Base-by-base conservation (phyloP, 352 stramenopile genomes). In the Globisporangium emineosum region DNA sequence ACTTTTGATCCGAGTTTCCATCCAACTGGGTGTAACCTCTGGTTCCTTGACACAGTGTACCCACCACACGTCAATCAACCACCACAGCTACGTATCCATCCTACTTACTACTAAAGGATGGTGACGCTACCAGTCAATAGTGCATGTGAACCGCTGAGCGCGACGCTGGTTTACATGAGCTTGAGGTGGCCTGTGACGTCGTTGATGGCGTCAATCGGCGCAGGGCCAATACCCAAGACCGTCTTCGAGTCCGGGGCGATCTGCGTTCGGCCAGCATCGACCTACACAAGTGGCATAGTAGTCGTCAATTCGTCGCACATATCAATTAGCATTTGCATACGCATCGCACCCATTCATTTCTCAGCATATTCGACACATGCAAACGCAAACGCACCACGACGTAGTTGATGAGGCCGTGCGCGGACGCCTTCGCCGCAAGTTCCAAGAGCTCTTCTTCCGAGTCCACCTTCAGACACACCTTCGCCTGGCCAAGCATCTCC, bases 201-300 rank as follows among this genome's bases (percentile, higher is more conserved):
- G 63, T 95, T 77, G 61, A 95, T 79, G 30, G 67, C 80, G 27
- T 81, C 73, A 27, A 93, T 69, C 17, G 87, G 76, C 3, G 87
- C 87, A 0, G 87, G 87, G 0, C 87, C 87, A 59, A 96, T 93
- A 52, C 77, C 79, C 49, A 96, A 52, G 47, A 96, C 87, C 6
- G 87, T 96, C 80, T 96, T 96, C 35, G 72, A 88, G 25, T 93
- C 79, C 0, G 85, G 83, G 7, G 87, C 87, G 68, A 96, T 96
- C 73, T 96, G 87, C 58, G 87, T 96, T 33, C 87, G 79, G 0
- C 87, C 87, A 27, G 87, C 87, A 35, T 96, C 87, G 60, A 90
- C 59, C 85, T 37, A 8, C 9, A 12, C n/a, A n/a, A n/a, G n/a
- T n/a, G n/a, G n/a, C n/a, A n/a, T n/a, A n/a, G n/a, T n/a, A n/a